Base-by-base conservation (phyloP, 768 basidiomycete species). In the Krasilnikovozyma curviuscula region DNA sequence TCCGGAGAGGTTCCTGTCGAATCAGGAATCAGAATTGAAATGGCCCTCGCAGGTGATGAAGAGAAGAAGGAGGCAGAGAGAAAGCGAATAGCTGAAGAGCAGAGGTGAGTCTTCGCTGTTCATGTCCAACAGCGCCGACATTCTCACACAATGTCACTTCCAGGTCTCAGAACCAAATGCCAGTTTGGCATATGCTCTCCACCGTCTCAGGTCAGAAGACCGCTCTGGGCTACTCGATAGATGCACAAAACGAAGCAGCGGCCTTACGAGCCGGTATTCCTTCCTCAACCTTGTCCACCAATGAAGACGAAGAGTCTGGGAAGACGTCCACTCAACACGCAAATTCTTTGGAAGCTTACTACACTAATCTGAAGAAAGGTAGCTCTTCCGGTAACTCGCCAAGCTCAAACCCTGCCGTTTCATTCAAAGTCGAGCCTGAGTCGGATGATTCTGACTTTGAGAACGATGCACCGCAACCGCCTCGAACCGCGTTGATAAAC, bases 181-280 rank as follows among this genome's bases (percentile, higher is more conserved):
- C 93, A 1, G 71, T 81, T 12, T 98, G 93, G 93, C 84, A 93
- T 68, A 72, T 88, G 56, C 82, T 84, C 65, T 89, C 85, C 60
- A 98, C 93, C 3, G 85, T 98, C 52, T 79, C 85, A 3, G 86
- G 88, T 8, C 81, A 89, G 55, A 68, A 86, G 52, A 93, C 91
- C 1, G 80, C 83, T 19, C 70, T 89, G 33, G 85, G 86, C 18
- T 33, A 47, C 48, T 28, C 40, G 31, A 35, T 31, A 29, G 50
- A 44, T 30, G 50, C 50, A 3, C 40, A 46, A 29, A 24, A 18
- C n/a, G n/a, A n/a, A n/a, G n/a, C n/a, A 5, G 45, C 31, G 10
- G 13, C 34, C 3, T 18, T 27, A 1, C 27, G 19, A 10, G 44
- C 39, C 14, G 50, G 44, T 1, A 16, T 21, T 3, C 39, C 25